Percentiles rank a stretch among this genome's conserved stretches.
Conservation (phyloP, 139 green algal genomes). For the Chlorella sp. region DNA sequence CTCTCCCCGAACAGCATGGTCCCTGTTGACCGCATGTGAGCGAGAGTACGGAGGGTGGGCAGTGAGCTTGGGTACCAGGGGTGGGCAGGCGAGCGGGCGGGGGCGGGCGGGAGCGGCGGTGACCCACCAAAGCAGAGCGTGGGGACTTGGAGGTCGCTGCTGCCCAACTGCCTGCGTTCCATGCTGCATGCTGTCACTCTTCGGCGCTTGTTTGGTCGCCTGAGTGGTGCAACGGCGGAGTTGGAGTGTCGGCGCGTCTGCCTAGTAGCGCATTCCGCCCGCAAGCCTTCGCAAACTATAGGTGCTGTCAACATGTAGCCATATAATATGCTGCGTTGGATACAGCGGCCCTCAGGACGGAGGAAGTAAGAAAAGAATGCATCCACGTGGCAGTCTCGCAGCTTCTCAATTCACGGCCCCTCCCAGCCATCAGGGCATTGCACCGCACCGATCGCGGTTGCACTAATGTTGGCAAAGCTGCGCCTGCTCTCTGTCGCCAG, state of each 20-base stretch:
- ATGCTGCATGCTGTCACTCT: background rate
- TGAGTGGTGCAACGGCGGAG: background rate
- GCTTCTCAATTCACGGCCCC: too few relatives aligned
- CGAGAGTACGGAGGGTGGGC: too few relatives aligned
- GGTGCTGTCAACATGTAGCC: background rate
- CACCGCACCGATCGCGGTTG: background rate
- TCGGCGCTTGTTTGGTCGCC: background rate
- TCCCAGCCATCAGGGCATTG: background rate
- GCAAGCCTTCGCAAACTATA: background rate
- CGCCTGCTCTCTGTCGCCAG: background rate
- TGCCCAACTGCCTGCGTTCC: constrained; percentile 38
- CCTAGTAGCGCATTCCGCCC: background rate
- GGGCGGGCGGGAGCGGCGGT: background rate
- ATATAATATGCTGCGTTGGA: background rate
- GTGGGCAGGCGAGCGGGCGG: background rate
- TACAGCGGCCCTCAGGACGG: too few relatives aligned
- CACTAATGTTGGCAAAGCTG: constrained; percentile 3
- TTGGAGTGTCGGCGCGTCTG: background rate
- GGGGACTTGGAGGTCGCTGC: constrained; percentile 46
- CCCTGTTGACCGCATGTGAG: constrained; percentile 54
- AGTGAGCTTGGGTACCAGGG: too few relatives aligned
- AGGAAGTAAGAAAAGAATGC: too few relatives aligned
- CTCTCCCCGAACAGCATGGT: constrained; percentile 93
- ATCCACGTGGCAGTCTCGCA: too few relatives aligned
- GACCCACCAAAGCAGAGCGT: constrained; percentile 62